phyloP scores from a whole-genome alignment of 345 rosid species.

The Linum trigynum region DNA sequence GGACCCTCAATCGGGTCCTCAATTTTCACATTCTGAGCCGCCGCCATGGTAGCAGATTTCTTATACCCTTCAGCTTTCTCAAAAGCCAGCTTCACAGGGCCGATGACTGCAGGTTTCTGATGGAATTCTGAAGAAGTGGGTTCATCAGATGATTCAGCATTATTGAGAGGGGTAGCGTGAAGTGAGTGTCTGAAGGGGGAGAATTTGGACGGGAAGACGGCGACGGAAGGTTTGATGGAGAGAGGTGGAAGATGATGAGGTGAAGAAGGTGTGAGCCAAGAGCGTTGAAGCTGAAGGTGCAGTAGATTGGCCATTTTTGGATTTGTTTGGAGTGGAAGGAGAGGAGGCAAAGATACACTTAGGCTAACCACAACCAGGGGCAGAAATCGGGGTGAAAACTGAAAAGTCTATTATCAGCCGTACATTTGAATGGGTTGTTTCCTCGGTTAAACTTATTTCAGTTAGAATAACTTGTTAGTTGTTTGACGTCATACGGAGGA shows the following conservation, averaged over 20 bases:
- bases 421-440: no score
- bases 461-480: no score
- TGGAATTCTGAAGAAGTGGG: constrained; percentile 17
- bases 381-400: no score
- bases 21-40: neutral
- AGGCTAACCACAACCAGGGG: neutral
- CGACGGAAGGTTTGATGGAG: constrained; percentile 17
- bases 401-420: no score
- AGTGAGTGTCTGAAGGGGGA: constrained; percentile 22
- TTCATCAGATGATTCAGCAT: constrained; percentile 17
- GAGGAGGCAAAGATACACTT: neutral
- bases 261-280: constrained; percentile 23
- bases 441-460: no score
- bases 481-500: no score
- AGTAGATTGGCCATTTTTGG: neutral
- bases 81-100: constrained; percentile 61
- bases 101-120: constrained; percentile 24
- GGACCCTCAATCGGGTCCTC: constrained; percentile 12
- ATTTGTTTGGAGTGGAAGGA: neutral
- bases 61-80: constrained; percentile 54
- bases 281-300: constrained; percentile 13
- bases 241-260: constrained; percentile 15
- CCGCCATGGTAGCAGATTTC: constrained; percentile 15
- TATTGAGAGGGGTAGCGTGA: constrained; percentile 22
- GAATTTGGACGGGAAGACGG: constrained; percentile 24